Evolutionary conservation across 2,329 filamentous ascomycete species (phyloP).

Genomic region (Phaeophleospora eucalypticola): DNA sequence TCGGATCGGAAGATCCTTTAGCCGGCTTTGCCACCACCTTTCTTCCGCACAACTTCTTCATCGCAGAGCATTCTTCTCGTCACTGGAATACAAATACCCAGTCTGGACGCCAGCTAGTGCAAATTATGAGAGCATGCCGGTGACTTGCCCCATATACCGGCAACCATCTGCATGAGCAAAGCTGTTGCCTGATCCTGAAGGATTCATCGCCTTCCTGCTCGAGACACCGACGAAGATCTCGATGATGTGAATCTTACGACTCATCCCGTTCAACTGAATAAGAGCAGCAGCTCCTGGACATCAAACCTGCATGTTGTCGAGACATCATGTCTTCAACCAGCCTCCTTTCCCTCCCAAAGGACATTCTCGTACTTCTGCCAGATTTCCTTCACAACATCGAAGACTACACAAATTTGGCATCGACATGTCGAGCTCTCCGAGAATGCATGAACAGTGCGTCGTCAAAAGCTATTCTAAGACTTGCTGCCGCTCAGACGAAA

Average conservation of each 20-base stretch:
- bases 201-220: neutral
- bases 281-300: neutral
- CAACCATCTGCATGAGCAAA: no score
- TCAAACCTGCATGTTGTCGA: neutral
- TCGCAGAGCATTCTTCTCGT: no score
- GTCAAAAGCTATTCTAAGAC: conserved; percentile 30
- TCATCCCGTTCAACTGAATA: neutral
- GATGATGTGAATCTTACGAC: neutral
- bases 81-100: no score
- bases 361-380: conserved; percentile 20
- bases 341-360: conserved; percentile 13
- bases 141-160: no score
- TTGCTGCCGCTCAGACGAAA: conserved; percentile 32
- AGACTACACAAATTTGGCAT: conserved; percentile 30
- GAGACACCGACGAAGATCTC: neutral
- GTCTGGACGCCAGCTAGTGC: no score
- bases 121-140: no score
- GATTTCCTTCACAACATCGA: conserved; percentile 32
- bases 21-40: no score
- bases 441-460: conserved; percentile 17
- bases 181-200: neutral
- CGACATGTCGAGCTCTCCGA: conserved; percentile 30
- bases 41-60: no score
- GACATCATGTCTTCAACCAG: neutral
- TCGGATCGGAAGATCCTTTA: no score